A percentile compares a stretch with the other conserved stretches of the same genome.
phyloP scores from a whole-genome alignment of 306 rosid genomes.

The Trifolium dubium region DNA sequence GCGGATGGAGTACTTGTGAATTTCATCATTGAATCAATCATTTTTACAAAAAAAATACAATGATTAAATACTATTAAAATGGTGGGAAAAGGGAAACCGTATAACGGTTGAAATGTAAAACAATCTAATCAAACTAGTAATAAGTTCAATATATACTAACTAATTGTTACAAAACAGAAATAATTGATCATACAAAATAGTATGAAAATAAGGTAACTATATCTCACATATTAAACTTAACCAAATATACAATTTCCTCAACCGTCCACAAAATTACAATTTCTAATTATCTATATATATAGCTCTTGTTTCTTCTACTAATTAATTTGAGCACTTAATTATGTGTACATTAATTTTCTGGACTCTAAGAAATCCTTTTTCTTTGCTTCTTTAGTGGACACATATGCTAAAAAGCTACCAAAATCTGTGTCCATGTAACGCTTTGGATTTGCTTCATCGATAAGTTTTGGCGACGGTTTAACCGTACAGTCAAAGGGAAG shows the following conservation, averaged over 20 bases:
- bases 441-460: conserved; percentile 72
- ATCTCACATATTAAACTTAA: no score
- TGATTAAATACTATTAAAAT: no score
- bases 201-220: no score
- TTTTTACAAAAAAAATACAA: no score
- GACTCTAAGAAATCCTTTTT: conserved; percentile 76
- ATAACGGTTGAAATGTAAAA: no score
- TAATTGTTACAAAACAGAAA: no score
- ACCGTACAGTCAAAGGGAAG: conserved; percentile 57
- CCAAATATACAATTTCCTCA: background rate
- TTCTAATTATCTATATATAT: background rate
- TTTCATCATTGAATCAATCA: no score
- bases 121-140: no score
- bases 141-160: no score
- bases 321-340: background rate
- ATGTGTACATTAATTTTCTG: conserved; percentile 53
- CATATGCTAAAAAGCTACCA: conserved; percentile 58
- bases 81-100: no score
- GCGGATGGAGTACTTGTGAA: no score
- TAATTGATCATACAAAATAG: no score
- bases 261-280: background rate
- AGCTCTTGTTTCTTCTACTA: background rate
- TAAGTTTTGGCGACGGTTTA: conserved; percentile 62
- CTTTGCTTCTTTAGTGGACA: conserved; percentile 63
- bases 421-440: conserved; percentile 80